Evolutionary conservation across 1,139 yeast genomes (phyloP).

Genomic region (Kurtzmaniella quercitrusa): DNA sequence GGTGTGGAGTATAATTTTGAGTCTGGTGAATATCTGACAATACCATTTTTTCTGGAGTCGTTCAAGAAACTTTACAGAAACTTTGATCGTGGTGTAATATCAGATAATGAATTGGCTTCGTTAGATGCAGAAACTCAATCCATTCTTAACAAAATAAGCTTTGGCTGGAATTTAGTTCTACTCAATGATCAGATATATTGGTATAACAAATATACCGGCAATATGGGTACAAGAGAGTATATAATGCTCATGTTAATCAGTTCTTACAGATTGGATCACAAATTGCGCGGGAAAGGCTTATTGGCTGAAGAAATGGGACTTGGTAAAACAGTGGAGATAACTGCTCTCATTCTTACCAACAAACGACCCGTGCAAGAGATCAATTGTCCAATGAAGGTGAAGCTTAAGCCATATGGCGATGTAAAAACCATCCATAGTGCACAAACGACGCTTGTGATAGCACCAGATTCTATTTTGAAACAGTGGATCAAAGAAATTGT

Average conservation of each 20-base stretch:
- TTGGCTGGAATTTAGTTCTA: constrained; percentile 48
- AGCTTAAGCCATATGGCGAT: constrained; percentile 30
- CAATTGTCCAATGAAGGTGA: constrained; percentile 35
- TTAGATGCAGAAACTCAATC: constrained; percentile 15
- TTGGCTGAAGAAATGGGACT: constrained; percentile 95
- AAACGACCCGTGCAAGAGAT: constrained; percentile 45
- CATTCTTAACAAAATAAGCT: constrained; percentile 36
- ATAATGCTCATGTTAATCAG: constrained; percentile 23
- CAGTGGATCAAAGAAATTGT: constrained; percentile 83
- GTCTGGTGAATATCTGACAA: constrained; percentile 18
- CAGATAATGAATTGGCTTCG: not conserved
- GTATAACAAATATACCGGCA: constrained; percentile 50
- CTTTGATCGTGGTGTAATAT: constrained; percentile 2
- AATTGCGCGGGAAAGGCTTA: constrained; percentile 58
- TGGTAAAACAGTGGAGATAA: constrained; percentile 86
- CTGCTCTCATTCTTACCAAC: constrained; percentile 61
- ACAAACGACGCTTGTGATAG: constrained; percentile 74
- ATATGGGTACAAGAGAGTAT: constrained; percentile 31
- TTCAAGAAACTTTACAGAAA: constrained; percentile 10
- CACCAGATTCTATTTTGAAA: constrained; percentile 75
- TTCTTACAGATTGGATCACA: constrained; percentile 14
- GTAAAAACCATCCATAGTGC: constrained; percentile 47
- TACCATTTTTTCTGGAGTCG: constrained; percentile 14
- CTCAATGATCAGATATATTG: constrained; percentile 24
- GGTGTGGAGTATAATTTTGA: constrained; percentile 38